Conservation (phyloP, 2,329 filamentous ascomycete species). For the Penicillium sp. region DNA sequence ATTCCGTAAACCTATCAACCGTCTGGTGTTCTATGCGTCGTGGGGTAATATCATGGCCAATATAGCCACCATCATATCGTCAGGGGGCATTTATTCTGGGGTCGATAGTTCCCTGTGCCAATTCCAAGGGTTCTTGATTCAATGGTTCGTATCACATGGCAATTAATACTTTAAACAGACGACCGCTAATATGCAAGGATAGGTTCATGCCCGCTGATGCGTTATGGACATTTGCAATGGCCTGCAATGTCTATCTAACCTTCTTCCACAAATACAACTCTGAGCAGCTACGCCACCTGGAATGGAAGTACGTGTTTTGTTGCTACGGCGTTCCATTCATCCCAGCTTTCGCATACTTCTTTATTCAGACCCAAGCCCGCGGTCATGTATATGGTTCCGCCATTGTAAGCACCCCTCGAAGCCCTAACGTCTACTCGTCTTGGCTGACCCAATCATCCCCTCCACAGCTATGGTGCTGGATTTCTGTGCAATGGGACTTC, state of each 20-base stretch:
- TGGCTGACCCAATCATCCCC: neutral
- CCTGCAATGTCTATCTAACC: conserved; percentile 77
- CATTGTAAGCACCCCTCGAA: conserved; percentile 44
- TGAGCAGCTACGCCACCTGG: conserved; percentile 62
- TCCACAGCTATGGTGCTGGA: conserved; percentile 80
- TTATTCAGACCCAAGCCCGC: conserved; percentile 54
- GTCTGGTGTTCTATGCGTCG: conserved; percentile 78
- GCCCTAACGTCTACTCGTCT: neutral
- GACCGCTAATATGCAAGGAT: conserved; percentile 7
- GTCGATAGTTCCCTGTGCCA: conserved; percentile 63
- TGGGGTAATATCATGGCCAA: conserved; percentile 79
- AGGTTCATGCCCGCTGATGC: conserved; percentile 79
- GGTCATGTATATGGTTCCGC: conserved; percentile 72
- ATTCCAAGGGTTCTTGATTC: conserved; percentile 75
- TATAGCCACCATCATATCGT: conserved; percentile 71
- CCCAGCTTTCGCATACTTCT: conserved; percentile 66
- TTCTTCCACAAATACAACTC: conserved; percentile 74
- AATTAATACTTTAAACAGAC: neutral
- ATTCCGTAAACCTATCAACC: conserved; percentile 85
- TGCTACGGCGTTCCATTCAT: conserved; percentile 75
- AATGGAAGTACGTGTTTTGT: conserved; percentile 65
- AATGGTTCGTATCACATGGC: conserved; percentile 63
- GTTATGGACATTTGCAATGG: conserved; percentile 78
- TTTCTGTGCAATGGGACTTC: conserved; percentile 64
- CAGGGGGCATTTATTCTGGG: conserved; percentile 54